Evolutionary conservation across 2,329 filamentous ascomycete species (phyloP).

Genomic region (Aspergillus piperis): DNA sequence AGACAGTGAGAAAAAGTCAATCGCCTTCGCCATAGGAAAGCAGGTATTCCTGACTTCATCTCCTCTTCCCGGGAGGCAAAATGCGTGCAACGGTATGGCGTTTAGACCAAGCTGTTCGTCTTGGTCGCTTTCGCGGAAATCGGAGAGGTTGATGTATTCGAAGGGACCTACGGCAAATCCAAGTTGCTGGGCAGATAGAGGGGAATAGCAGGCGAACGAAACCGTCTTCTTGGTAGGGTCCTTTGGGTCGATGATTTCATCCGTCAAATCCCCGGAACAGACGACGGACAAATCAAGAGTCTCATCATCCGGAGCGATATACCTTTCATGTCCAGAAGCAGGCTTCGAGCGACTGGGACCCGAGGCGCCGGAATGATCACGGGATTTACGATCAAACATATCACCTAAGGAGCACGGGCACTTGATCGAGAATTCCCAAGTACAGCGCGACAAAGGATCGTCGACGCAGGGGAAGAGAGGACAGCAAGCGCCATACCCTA

Average conservation of each 20-base stretch:
- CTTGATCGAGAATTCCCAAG: constrained; percentile 86
- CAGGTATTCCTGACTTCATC: constrained; percentile 87
- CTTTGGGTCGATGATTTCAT: constrained; percentile 74
- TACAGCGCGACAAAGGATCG: constrained; percentile 74
- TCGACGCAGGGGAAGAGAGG: constrained; percentile 94
- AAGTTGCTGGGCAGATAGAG: constrained; percentile 82
- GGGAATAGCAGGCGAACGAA: constrained; percentile 74
- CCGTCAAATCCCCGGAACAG: constrained; percentile 84
- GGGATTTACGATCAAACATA: constrained; percentile 51
- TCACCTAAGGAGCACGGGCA: constrained; percentile 86
- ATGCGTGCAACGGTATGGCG: constrained; percentile 85
- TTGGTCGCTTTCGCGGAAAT: constrained; percentile 85
- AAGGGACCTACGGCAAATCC: constrained; percentile 95
- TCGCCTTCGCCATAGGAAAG: constrained; percentile 75
- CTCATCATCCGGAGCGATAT: constrained; percentile 74
- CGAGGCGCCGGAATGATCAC: constrained; percentile 24
- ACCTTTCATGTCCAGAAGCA: constrained; percentile 33
- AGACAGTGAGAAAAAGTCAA: constrained; percentile 87
- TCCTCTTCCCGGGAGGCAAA: constrained; percentile 80
- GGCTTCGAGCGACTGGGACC: constrained; percentile 26
- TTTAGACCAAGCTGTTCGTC: constrained; percentile 88
- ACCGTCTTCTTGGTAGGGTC: constrained; percentile 85
- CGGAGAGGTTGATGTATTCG: constrained; percentile 85
- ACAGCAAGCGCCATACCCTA: constrained; percentile 75
- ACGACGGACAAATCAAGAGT: constrained; percentile 85